Percentiles rank a stretch among this genome's conserved stretches.
phyloP scores from a whole-genome alignment of 192 early-diverging fungal species.

The Backusella macrospora region DNA sequence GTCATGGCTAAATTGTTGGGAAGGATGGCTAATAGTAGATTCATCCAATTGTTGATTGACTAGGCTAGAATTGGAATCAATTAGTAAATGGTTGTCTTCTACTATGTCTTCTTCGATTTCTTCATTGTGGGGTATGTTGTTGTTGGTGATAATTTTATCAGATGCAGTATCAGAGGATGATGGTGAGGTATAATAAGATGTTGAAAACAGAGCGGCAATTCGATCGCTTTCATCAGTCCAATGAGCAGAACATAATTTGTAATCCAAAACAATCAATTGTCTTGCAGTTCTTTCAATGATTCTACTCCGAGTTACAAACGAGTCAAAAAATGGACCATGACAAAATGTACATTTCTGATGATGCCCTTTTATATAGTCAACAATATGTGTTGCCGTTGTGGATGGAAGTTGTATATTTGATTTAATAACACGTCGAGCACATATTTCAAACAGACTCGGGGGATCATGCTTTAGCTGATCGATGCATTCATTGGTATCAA shows the following conservation, averaged over 20 bases:
- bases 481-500: conserved; percentile 45
- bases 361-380: conserved; percentile 60
- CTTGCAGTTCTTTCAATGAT: conserved; percentile 62
- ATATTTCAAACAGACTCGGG: conserved; percentile 77
- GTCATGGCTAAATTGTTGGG: conserved; percentile 4
- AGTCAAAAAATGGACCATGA: conserved; percentile 77
- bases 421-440: conserved; percentile 75
- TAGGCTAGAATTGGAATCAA: conserved; percentile 2
- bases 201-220: conserved; percentile 58
- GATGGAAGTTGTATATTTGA: conserved; percentile 60
- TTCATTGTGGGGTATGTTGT: background rate
- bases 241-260: conserved; percentile 73
- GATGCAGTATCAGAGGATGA: background rate
- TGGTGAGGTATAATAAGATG: background rate
- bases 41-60: background rate
- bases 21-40: background rate
- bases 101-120: background rate
- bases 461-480: conserved; percentile 45
- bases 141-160: background rate
- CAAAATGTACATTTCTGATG: conserved; percentile 73
- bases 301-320: conserved; percentile 56
- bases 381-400: conserved; percentile 55
- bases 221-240: conserved; percentile 77
- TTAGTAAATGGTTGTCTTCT: background rate
- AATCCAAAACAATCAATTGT: conserved; percentile 62